Conservation (phyloP, 139 green algal species). For the Haematococcus sp. region DNA sequence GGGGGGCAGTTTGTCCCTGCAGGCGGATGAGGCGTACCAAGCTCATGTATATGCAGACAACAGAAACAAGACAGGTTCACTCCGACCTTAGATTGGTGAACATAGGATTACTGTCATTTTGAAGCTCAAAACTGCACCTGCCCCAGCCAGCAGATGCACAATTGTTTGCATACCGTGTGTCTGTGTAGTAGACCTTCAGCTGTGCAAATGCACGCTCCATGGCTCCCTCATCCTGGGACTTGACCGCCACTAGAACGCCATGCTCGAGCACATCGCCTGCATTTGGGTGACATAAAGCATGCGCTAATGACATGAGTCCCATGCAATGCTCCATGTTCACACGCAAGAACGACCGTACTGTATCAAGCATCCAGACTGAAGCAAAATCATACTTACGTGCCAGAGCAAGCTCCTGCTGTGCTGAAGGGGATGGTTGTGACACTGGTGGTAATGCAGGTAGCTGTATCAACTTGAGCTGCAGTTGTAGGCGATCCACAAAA, state of each 20-base stretch:
- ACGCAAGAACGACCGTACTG: too few relatives aligned
- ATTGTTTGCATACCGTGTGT: slow-evolving; percentile 60
- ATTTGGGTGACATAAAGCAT: not conserved
- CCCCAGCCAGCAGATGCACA: too few relatives aligned
- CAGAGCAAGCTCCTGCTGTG: slow-evolving; percentile 72
- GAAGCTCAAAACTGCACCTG: too few relatives aligned
- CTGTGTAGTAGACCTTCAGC: slow-evolving; percentile 86
- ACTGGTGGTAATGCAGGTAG: slow-evolving; percentile 71
- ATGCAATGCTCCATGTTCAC: too few relatives aligned
- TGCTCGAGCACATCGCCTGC: slow-evolving; percentile 86
- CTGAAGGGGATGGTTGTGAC: slow-evolving; percentile 54
- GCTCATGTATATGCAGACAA: slow-evolving; percentile 8
- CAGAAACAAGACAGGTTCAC: too few relatives aligned
- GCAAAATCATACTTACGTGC: slow-evolving; percentile 74
- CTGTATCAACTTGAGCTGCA: slow-evolving; percentile 78
- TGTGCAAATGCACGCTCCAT: slow-evolving; percentile 92
- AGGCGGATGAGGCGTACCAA: not conserved
- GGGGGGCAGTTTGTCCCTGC: slow-evolving; percentile 38
- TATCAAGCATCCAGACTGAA: too few relatives aligned
- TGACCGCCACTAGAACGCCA: slow-evolving; percentile 79
- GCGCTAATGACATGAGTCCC: not conserved
- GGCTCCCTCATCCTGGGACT: slow-evolving; percentile 70
- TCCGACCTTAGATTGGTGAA: too few relatives aligned
- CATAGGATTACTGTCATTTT: too few relatives aligned
- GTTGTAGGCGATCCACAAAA: not conserved